Evolutionary conservation across 2,329 filamentous ascomycete species (phyloP), one percentile per base, ranked within the genome.

Genomic region (Rutstroemia sydowiana): DNA sequence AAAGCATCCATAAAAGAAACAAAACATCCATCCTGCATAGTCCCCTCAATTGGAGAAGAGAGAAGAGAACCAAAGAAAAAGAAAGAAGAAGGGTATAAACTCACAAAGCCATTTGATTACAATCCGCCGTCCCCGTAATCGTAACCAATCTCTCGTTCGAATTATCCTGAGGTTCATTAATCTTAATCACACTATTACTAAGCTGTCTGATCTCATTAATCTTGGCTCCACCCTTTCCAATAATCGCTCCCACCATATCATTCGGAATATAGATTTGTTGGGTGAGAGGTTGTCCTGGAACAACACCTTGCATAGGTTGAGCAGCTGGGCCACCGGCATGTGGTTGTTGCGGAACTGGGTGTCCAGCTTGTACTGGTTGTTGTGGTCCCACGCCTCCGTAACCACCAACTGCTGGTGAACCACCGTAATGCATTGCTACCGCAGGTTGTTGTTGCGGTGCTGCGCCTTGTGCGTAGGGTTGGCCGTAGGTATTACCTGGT

Each of bases 201-300:
- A 98, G 83, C 69, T 96, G 90, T 61, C 93, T 84, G 60, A 98
- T 98, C 72, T 98, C 93, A 68, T 98, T 98, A 77, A 98, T 98
- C 80, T 98, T 98, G 51, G 90, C 88, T 59, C 93, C 93, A 56
- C 93, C 93, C 74, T 98, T 98, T 65, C 93, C 93, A 63, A 98
- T 98, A 64, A 98, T 98, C 50, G 93, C 93, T 57, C 93, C 93
- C 49, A 98, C 93, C 93, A 98, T 97, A 66, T 98, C 93, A 68
- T 98, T 98, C 53, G 93, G 93, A 63, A 98, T 98, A 73, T 87
- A 98, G 61, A 98, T 98, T 71, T 98, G 93, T 71, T 98, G 93
- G 3, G 93, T 98, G 65, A 97, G 76, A 46, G 91, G 89, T 58
- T 88, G 85, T 47, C 88, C 88, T 37, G 87, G 84, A 63, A 91